Percentiles rank a stretch among this genome's conserved stretches.
phyloP scores from a whole-genome alignment of 2,329 filamentous ascomycete genomes.

The Pseudogymnoascus verrucosus region DNA sequence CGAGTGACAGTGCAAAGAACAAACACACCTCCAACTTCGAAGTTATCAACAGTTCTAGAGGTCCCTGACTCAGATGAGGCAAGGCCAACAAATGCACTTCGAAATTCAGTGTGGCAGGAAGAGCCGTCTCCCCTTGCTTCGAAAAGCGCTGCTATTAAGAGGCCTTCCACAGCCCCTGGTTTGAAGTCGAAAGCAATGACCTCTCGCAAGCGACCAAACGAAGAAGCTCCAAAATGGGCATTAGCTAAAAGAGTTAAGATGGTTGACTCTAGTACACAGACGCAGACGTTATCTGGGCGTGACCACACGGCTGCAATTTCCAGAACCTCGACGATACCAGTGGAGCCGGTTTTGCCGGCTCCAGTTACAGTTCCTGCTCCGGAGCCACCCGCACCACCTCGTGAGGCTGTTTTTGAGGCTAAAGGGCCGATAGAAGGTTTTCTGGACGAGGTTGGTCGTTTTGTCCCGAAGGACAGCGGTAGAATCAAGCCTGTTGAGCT shows the following conservation, averaged over 20 bases:
- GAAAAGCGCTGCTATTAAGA: conserved; percentile 15
- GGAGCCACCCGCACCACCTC: not conserved
- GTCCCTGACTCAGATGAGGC: not conserved
- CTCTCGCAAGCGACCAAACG: conserved; percentile 15
- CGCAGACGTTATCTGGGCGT: conserved; percentile 17
- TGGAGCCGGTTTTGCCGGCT: not conserved
- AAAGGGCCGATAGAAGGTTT: conserved; percentile 16
- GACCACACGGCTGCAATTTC: conserved; percentile 14
- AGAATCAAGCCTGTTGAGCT: conserved; percentile 20
- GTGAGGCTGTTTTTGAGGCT: not conserved
- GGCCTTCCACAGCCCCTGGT: conserved; percentile 14
- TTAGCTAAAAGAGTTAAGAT: conserved; percentile 23
- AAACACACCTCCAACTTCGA: not conserved
- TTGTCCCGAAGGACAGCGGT: conserved; percentile 19
- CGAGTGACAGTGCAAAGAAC: not conserved
- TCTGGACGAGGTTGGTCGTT: conserved; percentile 18
- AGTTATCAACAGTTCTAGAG: not conserved
- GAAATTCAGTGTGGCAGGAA: not conserved
- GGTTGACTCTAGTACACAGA: conserved; percentile 26
- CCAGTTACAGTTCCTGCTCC: conserved; percentile 8
- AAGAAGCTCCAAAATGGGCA: not conserved
- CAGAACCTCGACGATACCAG: not conserved
- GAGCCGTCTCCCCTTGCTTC: conserved; percentile 17
- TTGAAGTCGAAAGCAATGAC: conserved; percentile 18
- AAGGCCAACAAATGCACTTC: not conserved